Percentiles rank a stretch among this genome's conserved stretches.
Conservation (phyloP, 1,284 basidiomycete species). For the Cerrena zonata region DNA sequence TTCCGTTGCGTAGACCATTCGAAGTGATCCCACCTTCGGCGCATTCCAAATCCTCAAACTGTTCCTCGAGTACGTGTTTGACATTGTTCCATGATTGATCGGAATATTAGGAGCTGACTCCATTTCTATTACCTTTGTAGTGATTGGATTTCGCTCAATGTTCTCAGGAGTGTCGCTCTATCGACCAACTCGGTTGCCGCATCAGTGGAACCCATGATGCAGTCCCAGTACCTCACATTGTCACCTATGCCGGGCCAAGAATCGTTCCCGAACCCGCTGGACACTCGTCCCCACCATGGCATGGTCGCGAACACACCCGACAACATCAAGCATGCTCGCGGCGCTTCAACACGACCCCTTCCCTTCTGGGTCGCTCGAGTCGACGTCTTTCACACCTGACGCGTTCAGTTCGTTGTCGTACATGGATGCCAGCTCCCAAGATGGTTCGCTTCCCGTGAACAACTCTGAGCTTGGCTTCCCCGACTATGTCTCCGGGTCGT, state of each 20-base stretch:
- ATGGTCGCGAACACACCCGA: constrained; percentile 68
- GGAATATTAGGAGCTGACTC: not conserved
- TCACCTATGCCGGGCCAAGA: constrained; percentile 80
- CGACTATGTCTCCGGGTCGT: constrained; percentile 54
- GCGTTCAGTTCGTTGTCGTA: constrained; percentile 65
- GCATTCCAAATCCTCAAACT: constrained; percentile 86
- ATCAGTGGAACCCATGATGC: constrained; percentile 82
- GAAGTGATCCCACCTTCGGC: constrained; percentile 82
- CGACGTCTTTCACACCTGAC: constrained; percentile 57
- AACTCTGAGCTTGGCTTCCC: constrained; percentile 53
- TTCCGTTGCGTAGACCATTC: constrained; percentile 62
- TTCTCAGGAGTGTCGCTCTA: constrained; percentile 75
- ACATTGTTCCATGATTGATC: constrained; percentile 9
- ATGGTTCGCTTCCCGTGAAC: constrained; percentile 35
- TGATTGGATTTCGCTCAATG: constrained; percentile 85
- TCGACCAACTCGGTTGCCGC: constrained; percentile 84
- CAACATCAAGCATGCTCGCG: constrained; percentile 81
- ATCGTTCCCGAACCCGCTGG: constrained; percentile 51
- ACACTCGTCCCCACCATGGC: constrained; percentile 43
- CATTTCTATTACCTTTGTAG: constrained; percentile 31
- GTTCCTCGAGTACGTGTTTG: constrained; percentile 70
- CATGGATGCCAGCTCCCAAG: constrained; percentile 68
- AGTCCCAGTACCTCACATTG: constrained; percentile 75
- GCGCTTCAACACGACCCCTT: constrained; percentile 73
- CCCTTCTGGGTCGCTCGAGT: constrained; percentile 55